Evolutionary conservation across 768 basidiomycete genomes (phyloP), one percentile per base, ranked within the genome.

Genomic region (Suillus subalutaceus): DNA sequence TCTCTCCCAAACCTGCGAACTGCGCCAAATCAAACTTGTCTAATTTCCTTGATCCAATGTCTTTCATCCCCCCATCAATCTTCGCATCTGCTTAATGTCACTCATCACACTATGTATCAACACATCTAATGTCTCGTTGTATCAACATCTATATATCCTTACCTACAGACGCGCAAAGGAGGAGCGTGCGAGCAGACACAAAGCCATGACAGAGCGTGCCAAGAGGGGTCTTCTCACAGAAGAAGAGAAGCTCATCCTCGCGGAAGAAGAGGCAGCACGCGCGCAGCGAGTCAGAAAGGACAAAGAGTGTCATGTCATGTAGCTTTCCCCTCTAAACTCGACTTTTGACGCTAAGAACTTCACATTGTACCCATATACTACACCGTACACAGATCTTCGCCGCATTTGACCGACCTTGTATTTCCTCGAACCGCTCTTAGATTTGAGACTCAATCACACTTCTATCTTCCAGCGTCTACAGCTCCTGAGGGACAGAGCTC

Each of bases 41-140:
- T 16, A 58, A 58, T 38, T 41, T 66, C 38, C 52, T 75, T 71
- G 66, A 80, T 71, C 74, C 74, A 10, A 63, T 75, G 68, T 86
- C 89, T 68, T 91, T 87, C 72, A 80, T 85, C 66, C 91, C 91
- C 18, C 90, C 83, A 64, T 81, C 90, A 43, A 80, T 93, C 35
- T 92, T 92, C 72, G 85, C 85, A 55, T 76, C 79, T 69, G 90
- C 90, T 66, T 93, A 78, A 92, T 79, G 16, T 15, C 18, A 41
- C 58, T 8, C 40, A 38, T 16, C 16, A 30, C 40, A 41, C 16
- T 9, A 32, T 32, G 26, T 30, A 53, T 30, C 52, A 53, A 53
- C 7, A 7, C 26, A 59, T 41, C 13, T 18, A 41, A 37, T 68
- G 59, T 65, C 58, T 72, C 67, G 71, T 66, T 66, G 70, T 72